Conservation (phyloP, 2,329 filamentous ascomycete genomes). For the Fusarium fujikuroi region DNA sequence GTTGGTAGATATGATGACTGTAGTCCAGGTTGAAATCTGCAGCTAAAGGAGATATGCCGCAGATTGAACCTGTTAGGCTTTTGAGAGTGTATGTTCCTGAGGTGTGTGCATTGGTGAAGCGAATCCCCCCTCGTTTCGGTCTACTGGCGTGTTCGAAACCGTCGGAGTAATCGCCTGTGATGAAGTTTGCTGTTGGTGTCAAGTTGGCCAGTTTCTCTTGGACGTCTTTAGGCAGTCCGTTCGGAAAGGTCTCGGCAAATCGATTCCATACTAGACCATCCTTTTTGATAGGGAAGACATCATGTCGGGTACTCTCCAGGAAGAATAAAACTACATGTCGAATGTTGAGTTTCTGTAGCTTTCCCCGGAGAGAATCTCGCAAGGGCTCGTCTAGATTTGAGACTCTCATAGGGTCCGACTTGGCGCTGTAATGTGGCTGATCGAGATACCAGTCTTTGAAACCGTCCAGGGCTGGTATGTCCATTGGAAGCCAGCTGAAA, state of each 20-base stretch:
- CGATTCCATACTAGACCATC: slow-evolving; percentile 51
- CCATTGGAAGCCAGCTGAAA: slow-evolving; percentile 43
- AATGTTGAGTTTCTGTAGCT: slow-evolving; percentile 47
- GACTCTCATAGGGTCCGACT: slow-evolving; percentile 52
- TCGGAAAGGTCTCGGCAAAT: slow-evolving; percentile 44
- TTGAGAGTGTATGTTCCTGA: slow-evolving; percentile 57
- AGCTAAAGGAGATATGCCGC: slow-evolving; percentile 53
- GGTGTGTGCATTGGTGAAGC: slow-evolving; percentile 53
- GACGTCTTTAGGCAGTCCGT: slow-evolving; percentile 46
- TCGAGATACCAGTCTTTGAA: slow-evolving; percentile 46
- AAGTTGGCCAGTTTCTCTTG: slow-evolving; percentile 41
- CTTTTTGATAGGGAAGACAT: slow-evolving; percentile 57
- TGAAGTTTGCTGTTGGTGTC: slow-evolving; percentile 47
- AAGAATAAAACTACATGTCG: slow-evolving; percentile 56
- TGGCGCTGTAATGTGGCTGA: slow-evolving; percentile 49
- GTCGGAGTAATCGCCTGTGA: slow-evolving; percentile 51
- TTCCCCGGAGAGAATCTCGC: slow-evolving; percentile 37
- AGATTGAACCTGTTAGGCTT: slow-evolving; percentile 54
- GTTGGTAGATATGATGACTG: slow-evolving; percentile 54
- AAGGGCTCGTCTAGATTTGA: slow-evolving; percentile 51
- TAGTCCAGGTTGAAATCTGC: slow-evolving; percentile 56
- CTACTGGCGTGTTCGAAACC: slow-evolving; percentile 41
- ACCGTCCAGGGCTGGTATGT: slow-evolving; percentile 15
- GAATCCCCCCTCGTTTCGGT: slow-evolving; percentile 51
- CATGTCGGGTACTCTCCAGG: slow-evolving; percentile 57